Conservation (phyloP, 2,329 filamentous ascomycete genomes). For the Macrophomina phaseolina region DNA sequence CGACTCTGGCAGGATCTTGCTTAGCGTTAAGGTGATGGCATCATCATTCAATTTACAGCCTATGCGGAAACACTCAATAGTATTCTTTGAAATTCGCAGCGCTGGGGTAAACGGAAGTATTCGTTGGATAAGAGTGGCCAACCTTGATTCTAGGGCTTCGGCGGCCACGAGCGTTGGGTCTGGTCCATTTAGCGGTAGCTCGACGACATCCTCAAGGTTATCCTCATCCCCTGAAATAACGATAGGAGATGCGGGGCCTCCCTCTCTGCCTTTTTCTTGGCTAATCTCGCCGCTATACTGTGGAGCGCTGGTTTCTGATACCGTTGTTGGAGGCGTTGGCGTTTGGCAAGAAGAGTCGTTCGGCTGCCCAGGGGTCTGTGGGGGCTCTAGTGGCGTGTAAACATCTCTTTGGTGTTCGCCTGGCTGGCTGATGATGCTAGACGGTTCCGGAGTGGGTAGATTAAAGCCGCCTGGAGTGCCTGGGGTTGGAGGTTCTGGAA, state of each 20-base stretch:
- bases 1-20: background rate
- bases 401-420: background rate
- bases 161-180: background rate
- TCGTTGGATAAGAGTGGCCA: background rate
- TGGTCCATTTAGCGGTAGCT: background rate
- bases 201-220: background rate
- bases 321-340: background rate
- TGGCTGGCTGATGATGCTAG: background rate
- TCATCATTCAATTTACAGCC: background rate
- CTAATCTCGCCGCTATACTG: background rate
- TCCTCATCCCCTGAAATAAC: background rate
- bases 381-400: background rate
- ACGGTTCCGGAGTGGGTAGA: background rate
- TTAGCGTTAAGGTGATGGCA: constrained; percentile 1
- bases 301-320: background rate
- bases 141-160: background rate
- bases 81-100: background rate
- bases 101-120: background rate
- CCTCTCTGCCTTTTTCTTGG: background rate
- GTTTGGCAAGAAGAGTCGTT: background rate
- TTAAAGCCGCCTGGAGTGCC: no score
- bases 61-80: background rate
- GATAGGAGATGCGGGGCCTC: no score
- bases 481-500: no score
- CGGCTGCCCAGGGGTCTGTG: background rate